Percentiles rank a stretch among this genome's conserved stretches.
These are phyloP conservation scores for Sindora glabra DNA, from an alignment of 306 rosid species.

Conservation along the genomic window DNA sequence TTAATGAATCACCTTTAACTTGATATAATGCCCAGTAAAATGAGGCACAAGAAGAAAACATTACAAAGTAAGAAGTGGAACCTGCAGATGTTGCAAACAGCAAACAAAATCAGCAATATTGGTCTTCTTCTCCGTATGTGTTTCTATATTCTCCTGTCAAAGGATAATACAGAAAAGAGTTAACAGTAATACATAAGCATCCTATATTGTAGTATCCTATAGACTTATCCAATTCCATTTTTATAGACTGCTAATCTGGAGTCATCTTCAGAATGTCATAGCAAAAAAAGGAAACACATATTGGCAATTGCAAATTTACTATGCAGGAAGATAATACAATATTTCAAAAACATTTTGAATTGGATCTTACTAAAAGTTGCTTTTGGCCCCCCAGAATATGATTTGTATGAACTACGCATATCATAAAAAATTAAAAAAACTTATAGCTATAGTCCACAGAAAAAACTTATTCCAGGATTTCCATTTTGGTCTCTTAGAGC, in stretches of 20 bases:
- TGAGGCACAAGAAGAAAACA: not conserved
- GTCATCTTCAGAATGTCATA: not conserved
- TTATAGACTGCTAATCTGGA: not conserved
- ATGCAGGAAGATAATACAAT: no score
- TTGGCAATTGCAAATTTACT: no score
- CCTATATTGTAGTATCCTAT: not conserved
- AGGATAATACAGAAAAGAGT: not conserved
- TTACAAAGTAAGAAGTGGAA: slow-evolving; percentile 10
- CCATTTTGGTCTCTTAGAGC: no score
- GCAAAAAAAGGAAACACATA: no score
- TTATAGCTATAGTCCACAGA: no score
- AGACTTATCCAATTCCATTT: not conserved
- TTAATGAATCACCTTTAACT: not conserved
- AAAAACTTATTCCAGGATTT: no score
- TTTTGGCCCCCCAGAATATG: no score
- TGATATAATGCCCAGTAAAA: not conserved
- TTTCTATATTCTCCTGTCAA: slow-evolving; percentile 56
- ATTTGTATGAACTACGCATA: no score
- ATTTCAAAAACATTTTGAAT: no score
- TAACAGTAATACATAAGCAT: not conserved
- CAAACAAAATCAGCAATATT: slow-evolving; percentile 70
- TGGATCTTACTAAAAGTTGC: no score
- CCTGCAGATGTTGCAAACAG: slow-evolving; percentile 98
- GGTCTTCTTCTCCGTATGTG: slow-evolving; percentile 53
- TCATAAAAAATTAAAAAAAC: no score